Percentiles rank a stretch among this genome's conserved stretches.
Evolutionary conservation across 345 rosid genomes (phyloP).

Genomic region (Murraya paniculata): DNA sequence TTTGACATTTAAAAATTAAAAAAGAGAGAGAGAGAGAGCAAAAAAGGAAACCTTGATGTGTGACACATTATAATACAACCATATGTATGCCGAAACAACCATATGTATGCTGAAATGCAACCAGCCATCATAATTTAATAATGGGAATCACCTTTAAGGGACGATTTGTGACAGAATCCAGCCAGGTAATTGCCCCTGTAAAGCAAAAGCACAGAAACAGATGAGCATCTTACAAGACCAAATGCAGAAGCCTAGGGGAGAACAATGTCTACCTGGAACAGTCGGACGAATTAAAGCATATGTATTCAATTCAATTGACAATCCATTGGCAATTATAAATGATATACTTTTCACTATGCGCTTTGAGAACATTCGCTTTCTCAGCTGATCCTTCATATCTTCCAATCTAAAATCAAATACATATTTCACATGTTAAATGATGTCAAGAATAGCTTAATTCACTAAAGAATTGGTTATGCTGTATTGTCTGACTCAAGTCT

Average conservation of each 20-base stretch:
- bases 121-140: slow-evolving; percentile 1
- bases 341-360: slow-evolving; percentile 65
- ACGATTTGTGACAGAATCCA: slow-evolving; percentile 88
- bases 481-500: background rate
- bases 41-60: background rate
- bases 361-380: slow-evolving; percentile 79
- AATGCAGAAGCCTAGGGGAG: background rate
- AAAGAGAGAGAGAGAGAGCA: too few relatives aligned
- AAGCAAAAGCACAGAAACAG: slow-evolving; percentile 14
- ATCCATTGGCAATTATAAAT: slow-evolving; percentile 50
- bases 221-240: slow-evolving; percentile 9
- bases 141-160: slow-evolving; percentile 66
- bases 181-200: slow-evolving; percentile 76
- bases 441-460: background rate
- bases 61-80: background rate
- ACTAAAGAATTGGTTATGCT: background rate
- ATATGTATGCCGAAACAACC: background rate
- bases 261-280: slow-evolving; percentile 49
- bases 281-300: slow-evolving; percentile 89
- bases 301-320: slow-evolving; percentile 75
- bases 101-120: background rate
- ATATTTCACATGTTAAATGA: slow-evolving; percentile 3
- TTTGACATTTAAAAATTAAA: background rate
- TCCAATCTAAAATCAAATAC: slow-evolving; percentile 56
- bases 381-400: slow-evolving; percentile 87